Conservation (phyloP, 148 eudicot genomes). For the Nepenthes gracilis region DNA sequence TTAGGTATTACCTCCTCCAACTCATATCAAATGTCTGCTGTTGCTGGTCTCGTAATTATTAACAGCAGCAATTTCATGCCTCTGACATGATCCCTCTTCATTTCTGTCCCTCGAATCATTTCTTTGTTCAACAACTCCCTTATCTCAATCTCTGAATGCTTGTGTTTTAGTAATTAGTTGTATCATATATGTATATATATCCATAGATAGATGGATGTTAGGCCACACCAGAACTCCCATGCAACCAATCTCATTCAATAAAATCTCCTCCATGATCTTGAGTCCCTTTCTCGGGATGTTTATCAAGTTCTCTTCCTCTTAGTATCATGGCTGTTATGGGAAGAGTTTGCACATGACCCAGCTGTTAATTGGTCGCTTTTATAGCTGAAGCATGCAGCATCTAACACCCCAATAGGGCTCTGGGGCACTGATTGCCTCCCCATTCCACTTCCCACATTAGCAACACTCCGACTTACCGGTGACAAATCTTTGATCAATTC, state of each 20-base stretch:
- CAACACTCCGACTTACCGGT: constrained; percentile 9
- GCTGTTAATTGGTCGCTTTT: constrained; percentile 30
- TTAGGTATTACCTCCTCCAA: too few species aligned
- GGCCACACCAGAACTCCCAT: too few species aligned
- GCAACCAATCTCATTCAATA: background rate
- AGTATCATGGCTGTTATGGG: constrained; percentile 17
- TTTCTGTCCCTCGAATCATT: too few species aligned
- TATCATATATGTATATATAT: too few species aligned
- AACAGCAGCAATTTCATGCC: too few species aligned
- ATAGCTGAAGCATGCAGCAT: constrained; percentile 48
- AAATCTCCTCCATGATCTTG: background rate
- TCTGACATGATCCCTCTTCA: too few species aligned
- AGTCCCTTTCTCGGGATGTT: constrained; percentile 4
- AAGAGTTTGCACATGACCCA: constrained; percentile 24
- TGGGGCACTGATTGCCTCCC: constrained; percentile 21
- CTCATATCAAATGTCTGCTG: too few species aligned
- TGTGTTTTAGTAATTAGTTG: too few species aligned
- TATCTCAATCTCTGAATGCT: too few species aligned
- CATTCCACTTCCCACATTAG: constrained; percentile 5
- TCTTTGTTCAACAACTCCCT: too few species aligned
- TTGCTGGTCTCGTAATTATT: too few species aligned
- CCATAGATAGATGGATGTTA: background rate
- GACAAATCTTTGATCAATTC: constrained; percentile 38
- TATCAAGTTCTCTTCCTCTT: constrained; percentile 37
- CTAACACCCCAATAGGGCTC: constrained; percentile 67